Conservation (phyloP, 2,329 filamentous ascomycete genomes). For the Aureobasidium sp. region DNA sequence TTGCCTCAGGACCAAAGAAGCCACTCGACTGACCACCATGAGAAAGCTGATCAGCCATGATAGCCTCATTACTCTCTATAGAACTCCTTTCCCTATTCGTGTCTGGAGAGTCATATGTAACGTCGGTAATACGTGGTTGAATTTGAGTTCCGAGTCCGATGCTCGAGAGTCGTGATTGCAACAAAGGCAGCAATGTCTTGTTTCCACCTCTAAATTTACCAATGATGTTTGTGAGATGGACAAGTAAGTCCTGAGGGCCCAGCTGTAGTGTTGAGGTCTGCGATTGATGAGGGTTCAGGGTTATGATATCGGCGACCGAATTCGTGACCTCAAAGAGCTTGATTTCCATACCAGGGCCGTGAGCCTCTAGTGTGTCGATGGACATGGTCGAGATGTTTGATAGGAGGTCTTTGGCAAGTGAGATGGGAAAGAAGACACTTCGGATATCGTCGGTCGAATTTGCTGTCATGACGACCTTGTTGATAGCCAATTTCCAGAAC, state of each 20-base stretch:
- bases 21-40: neutral
- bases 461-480: slow-evolving; percentile 10
- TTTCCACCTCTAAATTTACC: neutral
- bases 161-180: neutral
- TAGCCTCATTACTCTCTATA: neutral
- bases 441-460: neutral
- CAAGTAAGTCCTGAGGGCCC: neutral
- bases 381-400: neutral
- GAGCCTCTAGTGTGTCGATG: neutral
- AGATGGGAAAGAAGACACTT: slow-evolving; percentile 1
- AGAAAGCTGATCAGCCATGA: neutral
- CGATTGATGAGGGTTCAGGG: neutral
- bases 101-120: slow-evolving; percentile 1
- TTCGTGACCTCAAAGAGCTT: slow-evolving; percentile 1
- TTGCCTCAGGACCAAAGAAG: neutral
- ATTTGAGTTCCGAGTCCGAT: neutral
- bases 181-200: neutral
- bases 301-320: slow-evolving; percentile 2
- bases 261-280: neutral
- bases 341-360: neutral
- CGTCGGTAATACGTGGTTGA: neutral
- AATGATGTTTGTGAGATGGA: slow-evolving; percentile 1
- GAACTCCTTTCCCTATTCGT: neutral
- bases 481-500: slow-evolving; percentile 16
- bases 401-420: neutral